Percentiles rank a stretch among this genome's conserved stretches.
Evolutionary conservation across 768 basidiomycete genomes (phyloP).

Genomic region (Russula compacta): DNA sequence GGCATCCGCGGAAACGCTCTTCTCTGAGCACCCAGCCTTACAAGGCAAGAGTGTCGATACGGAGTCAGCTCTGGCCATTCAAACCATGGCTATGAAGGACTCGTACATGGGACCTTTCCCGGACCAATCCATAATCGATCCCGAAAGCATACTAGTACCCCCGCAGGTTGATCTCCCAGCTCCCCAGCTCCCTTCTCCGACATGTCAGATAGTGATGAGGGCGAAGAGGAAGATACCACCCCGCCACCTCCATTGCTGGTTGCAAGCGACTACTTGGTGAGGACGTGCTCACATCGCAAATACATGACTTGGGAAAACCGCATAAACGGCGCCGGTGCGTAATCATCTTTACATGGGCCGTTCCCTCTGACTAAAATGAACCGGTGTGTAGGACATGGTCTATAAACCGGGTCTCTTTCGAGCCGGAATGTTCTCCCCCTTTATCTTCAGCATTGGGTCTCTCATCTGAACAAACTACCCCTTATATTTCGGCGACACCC

Average conservation of each 20-base stretch:
- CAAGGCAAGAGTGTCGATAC: background rate
- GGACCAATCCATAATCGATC: background rate
- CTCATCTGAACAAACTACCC: background rate
- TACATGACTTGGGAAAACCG: background rate
- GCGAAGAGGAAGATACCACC: constrained; percentile 9
- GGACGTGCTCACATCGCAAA: background rate
- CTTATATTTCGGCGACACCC: no score
- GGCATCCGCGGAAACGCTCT: constrained; percentile 24
- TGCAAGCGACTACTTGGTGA: constrained; percentile 1
- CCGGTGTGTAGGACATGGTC: background rate
- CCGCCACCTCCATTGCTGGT: constrained; percentile 14
- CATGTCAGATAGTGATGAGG: background rate
- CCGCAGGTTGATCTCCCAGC: background rate
- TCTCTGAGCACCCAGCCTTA: constrained; percentile 18
- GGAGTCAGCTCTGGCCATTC: background rate
- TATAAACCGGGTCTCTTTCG: background rate
- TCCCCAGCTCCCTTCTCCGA: background rate
- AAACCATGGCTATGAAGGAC: background rate
- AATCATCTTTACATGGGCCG: background rate
- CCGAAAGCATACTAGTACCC: background rate
- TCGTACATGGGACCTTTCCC: background rate
- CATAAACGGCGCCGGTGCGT: constrained; percentile 7
- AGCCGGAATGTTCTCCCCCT: background rate
- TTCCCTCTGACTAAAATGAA: background rate
- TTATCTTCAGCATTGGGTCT: background rate